phyloP scores from a whole-genome alignment of 805 yeast species.

The Zygotorulaspora danielsina region DNA sequence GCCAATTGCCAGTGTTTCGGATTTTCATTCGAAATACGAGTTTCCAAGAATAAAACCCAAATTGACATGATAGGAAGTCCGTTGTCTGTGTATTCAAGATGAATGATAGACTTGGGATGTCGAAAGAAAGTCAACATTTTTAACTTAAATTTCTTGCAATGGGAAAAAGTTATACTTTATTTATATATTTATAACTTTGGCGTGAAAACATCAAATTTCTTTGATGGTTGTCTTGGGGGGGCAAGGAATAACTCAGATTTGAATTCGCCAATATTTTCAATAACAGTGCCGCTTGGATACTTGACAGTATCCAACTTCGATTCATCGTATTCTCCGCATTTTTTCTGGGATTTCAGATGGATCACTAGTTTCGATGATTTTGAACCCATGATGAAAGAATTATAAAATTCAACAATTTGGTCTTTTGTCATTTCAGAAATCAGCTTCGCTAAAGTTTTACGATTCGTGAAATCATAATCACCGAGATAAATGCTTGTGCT shows the following conservation, averaged over 20 bases:
- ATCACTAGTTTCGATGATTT: slow-evolving; percentile 47
- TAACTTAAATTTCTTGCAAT: neutral
- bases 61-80: slow-evolving; percentile 39
- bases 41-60: slow-evolving; percentile 34
- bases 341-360: slow-evolving; percentile 53
- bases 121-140: slow-evolving; percentile 38
- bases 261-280: slow-evolving; percentile 49
- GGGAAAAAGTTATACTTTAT: neutral
- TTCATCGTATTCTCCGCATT: slow-evolving; percentile 27
- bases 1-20: slow-evolving; percentile 39
- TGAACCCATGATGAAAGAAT: slow-evolving; percentile 39
- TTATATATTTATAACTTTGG: slow-evolving; percentile 14
- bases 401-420: slow-evolving; percentile 56
- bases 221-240: slow-evolving; percentile 56
- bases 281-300: slow-evolving; percentile 48
- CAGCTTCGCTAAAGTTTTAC: slow-evolving; percentile 52
- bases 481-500: slow-evolving; percentile 71
- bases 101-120: slow-evolving; percentile 37
- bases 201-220: slow-evolving; percentile 25
- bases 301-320: slow-evolving; percentile 23
- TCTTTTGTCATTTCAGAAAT: slow-evolving; percentile 50
- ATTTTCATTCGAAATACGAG: slow-evolving; percentile 31
- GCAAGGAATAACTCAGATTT: slow-evolving; percentile 52
- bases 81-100: slow-evolving; percentile 33
- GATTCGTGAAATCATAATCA: slow-evolving; percentile 66